phyloP scores from a whole-genome alignment of 495 filamentous ascomycete genomes.

The Alectoria sarmentosa region DNA sequence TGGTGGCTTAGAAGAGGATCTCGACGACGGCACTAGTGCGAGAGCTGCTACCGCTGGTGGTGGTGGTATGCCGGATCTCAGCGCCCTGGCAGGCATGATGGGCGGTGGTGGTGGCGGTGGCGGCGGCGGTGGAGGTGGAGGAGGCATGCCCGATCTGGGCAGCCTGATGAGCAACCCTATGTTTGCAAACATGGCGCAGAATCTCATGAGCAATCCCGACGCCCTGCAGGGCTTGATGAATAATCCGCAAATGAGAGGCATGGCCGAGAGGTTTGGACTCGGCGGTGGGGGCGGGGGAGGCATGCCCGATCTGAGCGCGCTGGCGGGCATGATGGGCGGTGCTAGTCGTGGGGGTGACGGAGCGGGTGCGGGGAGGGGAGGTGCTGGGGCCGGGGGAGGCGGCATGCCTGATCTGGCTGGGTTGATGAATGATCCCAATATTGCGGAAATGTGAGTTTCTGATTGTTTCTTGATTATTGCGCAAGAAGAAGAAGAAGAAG shows the following conservation, averaged over 20 bases:
- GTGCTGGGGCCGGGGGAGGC: conserved; percentile 41
- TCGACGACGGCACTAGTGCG: conserved; percentile 38
- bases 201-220: conserved; percentile 91
- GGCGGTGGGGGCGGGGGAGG: conserved; percentile 41
- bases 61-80: conserved; percentile 66
- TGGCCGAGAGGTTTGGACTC: conserved; percentile 62
- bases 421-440: conserved; percentile 83
- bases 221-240: conserved; percentile 85
- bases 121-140: conserved; percentile 58
- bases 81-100: conserved; percentile 64
- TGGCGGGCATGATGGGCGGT: too few relatives aligned
- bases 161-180: conserved; percentile 95
- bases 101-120: conserved; percentile 52
- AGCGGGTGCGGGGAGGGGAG: conserved; percentile 5
- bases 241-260: conserved; percentile 79
- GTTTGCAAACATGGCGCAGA: conserved; percentile 94
- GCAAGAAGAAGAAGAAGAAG: too few relatives aligned
- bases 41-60: conserved; percentile 40
- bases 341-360: conserved; percentile 43
- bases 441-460: conserved; percentile 82
- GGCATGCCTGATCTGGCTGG: conserved; percentile 73
- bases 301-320: too few relatives aligned
- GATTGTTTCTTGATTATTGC: too few relatives aligned
- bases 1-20: conserved; percentile 43
- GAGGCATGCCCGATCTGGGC: conserved; percentile 80